These are phyloP conservation scores for Neofusicoccum parvum DNA, from an alignment of 2,329 filamentous ascomycete genomes.

Conservation along the genomic window DNA sequence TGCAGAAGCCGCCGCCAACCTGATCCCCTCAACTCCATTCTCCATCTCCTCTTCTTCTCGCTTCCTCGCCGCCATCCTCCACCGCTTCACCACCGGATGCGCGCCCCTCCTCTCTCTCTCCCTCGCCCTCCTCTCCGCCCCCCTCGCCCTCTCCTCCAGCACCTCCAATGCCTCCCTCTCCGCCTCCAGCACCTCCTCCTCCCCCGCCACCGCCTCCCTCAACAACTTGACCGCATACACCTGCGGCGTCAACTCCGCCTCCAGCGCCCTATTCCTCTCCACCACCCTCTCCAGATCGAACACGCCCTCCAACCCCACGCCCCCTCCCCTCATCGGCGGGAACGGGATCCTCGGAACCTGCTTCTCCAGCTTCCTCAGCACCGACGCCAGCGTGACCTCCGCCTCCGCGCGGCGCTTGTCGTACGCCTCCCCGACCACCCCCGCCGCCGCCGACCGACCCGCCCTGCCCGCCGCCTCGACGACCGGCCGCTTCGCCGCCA, in stretches of 20 bases:
- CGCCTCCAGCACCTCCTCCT: slow-evolving; percentile 58
- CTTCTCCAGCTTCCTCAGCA: slow-evolving; percentile 58
- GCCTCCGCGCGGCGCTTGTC: slow-evolving; percentile 53
- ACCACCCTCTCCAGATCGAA: slow-evolving; percentile 68
- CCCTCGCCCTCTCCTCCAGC: slow-evolving; percentile 60
- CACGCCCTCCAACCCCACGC: slow-evolving; percentile 35
- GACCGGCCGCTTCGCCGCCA: slow-evolving; percentile 64
- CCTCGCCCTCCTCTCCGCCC: slow-evolving; percentile 55
- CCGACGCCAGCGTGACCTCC: slow-evolving; percentile 56
- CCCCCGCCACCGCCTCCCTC: slow-evolving; percentile 57
- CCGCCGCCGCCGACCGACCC: slow-evolving; percentile 42
- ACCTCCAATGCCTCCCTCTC: slow-evolving; percentile 57
- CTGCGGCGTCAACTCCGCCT: slow-evolving; percentile 62
- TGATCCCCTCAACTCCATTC: slow-evolving; percentile 34
- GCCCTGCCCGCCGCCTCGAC: slow-evolving; percentile 48
- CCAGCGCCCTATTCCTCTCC: slow-evolving; percentile 59
- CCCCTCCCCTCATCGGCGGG: slow-evolving; percentile 56
- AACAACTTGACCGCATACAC: slow-evolving; percentile 66
- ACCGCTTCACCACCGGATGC: slow-evolving; percentile 16
- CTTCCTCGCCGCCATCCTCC: not conserved
- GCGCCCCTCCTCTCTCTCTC: slow-evolving; percentile 40
- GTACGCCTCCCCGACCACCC: not conserved
- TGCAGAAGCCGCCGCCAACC: not conserved
- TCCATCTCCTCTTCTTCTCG: not conserved
- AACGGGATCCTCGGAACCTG: slow-evolving; percentile 67